These are phyloP conservation scores for Neospora caninum DNA, from an alignment of 169 alveolate genomes.

Conservation along the genomic window DNA sequence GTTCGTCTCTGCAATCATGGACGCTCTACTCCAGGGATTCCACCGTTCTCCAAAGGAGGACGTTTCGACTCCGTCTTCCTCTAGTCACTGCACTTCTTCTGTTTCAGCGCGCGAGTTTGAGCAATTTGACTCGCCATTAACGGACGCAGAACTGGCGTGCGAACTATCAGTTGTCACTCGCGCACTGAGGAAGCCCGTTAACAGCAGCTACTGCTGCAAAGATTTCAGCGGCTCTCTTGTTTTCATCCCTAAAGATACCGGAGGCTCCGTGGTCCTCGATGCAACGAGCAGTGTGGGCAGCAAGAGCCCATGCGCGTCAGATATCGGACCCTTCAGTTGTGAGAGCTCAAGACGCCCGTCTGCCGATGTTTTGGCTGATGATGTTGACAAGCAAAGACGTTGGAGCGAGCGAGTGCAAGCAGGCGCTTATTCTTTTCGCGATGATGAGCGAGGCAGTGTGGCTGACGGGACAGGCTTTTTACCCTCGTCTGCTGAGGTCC, in stretches of 20 bases:
- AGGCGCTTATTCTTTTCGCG: too few species aligned
- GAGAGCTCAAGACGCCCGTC: background rate
- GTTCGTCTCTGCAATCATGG: background rate
- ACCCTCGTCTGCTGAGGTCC: background rate
- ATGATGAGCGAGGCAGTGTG: too few species aligned
- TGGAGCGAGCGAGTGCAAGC: background rate
- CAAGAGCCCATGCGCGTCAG: background rate
- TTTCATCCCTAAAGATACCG: constrained; percentile 9
- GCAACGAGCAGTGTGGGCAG: background rate
- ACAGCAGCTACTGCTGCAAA: background rate
- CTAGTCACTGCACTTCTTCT: background rate
- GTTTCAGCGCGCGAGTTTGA: background rate
- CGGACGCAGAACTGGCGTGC: background rate
- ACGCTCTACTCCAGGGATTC: background rate
- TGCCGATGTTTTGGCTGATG: background rate
- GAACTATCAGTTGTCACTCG: background rate
- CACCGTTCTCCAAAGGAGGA: background rate
- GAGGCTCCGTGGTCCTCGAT: background rate
- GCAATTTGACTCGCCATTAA: background rate
- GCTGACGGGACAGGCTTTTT: background rate
- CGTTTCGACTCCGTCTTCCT: background rate
- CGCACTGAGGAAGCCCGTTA: constrained; percentile 16
- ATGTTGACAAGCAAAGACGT: background rate
- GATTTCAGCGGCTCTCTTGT: constrained; percentile 2
- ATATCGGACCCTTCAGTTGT: background rate